Percentiles rank a stretch among this genome's conserved stretches.
Conservation (phyloP, 2,329 filamentous ascomycete species). For the Ceratocystiopsis brevicomis region DNA sequence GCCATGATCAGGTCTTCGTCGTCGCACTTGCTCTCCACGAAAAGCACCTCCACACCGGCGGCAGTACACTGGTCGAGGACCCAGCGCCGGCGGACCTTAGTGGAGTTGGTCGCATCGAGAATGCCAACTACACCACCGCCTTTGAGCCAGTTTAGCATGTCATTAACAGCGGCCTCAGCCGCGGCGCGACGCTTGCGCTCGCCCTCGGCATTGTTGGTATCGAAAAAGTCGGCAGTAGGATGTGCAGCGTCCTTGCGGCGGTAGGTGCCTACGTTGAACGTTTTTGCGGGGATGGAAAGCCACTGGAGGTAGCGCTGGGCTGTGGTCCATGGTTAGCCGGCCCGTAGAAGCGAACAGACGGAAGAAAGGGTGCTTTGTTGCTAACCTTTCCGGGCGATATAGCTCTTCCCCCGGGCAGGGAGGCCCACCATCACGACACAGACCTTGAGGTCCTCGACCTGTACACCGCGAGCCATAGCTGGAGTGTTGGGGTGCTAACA, state of each 20-base stretch:
- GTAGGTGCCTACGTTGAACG: constrained; percentile 96
- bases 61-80: constrained; percentile 61
- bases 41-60: constrained; percentile 73
- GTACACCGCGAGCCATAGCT: constrained; percentile 38
- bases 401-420: constrained; percentile 86
- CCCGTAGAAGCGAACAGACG: background rate
- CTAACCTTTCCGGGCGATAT: constrained; percentile 91
- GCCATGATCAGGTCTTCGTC: constrained; percentile 92
- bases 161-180: constrained; percentile 74
- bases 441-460: constrained; percentile 91
- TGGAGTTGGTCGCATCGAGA: constrained; percentile 91
- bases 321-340: constrained; percentile 16
- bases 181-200: constrained; percentile 76
- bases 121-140: constrained; percentile 79
- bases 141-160: constrained; percentile 90
- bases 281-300: constrained; percentile 83
- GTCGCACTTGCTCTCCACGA: constrained; percentile 94
- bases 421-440: constrained; percentile 98
- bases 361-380: background rate
- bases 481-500: background rate
- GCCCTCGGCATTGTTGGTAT: constrained; percentile 72
- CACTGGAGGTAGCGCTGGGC: constrained; percentile 88
- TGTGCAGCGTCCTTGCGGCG: constrained; percentile 78
- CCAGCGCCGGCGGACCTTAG: constrained; percentile 76
- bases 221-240: constrained; percentile 88